Evolutionary conservation across 2,329 filamentous ascomycete genomes (phyloP), one percentile per base, ranked within the genome.

Genomic region (Nemania diffusa): DNA sequence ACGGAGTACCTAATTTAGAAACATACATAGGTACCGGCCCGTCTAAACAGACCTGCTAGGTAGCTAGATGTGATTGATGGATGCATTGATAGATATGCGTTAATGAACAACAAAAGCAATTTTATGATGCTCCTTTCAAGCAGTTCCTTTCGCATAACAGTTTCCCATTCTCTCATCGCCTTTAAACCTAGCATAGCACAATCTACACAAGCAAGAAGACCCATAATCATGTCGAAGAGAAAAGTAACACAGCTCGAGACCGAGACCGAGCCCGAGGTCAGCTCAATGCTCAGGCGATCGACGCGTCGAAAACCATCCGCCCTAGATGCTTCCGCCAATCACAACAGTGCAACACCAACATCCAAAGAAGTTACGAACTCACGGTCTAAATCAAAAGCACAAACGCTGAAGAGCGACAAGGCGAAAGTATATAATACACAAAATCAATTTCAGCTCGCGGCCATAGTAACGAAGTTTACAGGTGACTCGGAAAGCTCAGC

Each of bases 291-390:
- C n/a, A 63, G 70, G 32, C 68, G 70, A 32, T 72, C 70, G 15
- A 65, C 70, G 66, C 70, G 70, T 65, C 70, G 46, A 13, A 72
- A 69, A 57, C 2, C 67, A 34, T 52, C 61, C 32, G 27, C 53
- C 22, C 52, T 34, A 42, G 53, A 42, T 13, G 17, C 56, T 26
- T 8, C 52, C 55, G 17, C 58, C 48, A 62, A 60, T 51, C 40
- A 57, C 9, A 57, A 44, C 32, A 34, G 29, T 44, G 29, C 26
- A 44, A 22, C 48, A 5, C 22, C 46, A 17, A 42, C 32, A 20
- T 27, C 61, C 0, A 22, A 46, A 9, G 20, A 53, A 20, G 7
- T 27, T 20, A 34, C 53, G 40, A 50, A 57, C 22, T 57, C 48
- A 9, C 17, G 32, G 20, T 17, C 65, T 4, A 46, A 60, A 8